Percentiles rank a stretch among this genome's conserved stretches.
Evolutionary conservation across 2,329 filamentous ascomycete genomes (phyloP).

Genomic region (Botryotinia convoluta): DNA sequence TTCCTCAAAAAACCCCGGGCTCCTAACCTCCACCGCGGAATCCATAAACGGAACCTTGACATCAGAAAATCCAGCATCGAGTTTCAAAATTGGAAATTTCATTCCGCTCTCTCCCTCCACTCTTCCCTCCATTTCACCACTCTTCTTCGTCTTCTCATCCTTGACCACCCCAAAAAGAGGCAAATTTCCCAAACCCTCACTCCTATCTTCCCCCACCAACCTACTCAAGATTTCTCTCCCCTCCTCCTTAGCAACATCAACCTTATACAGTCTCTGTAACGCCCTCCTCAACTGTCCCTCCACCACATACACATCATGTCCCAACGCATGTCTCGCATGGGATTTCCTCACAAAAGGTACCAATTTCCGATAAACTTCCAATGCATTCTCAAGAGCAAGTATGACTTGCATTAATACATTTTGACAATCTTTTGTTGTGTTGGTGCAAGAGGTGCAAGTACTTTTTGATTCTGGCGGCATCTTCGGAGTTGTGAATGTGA

Average conservation of each 20-base stretch:
- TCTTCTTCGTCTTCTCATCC: background rate
- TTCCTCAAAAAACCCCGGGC: background rate
- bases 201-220: background rate
- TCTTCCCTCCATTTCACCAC: background rate
- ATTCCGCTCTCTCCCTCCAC: background rate
- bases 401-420: background rate
- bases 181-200: background rate
- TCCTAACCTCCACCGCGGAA: background rate
- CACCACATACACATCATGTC: background rate
- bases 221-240: background rate
- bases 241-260: background rate
- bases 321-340: constrained; percentile 5
- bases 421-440: background rate
- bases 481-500: background rate
- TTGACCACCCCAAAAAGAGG: background rate
- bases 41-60: constrained; percentile 6
- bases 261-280: background rate
- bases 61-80: background rate
- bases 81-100: background rate
- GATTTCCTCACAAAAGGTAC: constrained; percentile 6
- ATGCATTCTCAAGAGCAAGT: background rate
- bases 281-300: background rate
- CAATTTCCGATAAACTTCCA: constrained; percentile 6
- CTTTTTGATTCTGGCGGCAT: constrained; percentile 11
- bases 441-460: background rate